Evolutionary conservation across 768 basidiomycete genomes (phyloP).

Genomic region (Sistotremastrum niveocremeum): DNA sequence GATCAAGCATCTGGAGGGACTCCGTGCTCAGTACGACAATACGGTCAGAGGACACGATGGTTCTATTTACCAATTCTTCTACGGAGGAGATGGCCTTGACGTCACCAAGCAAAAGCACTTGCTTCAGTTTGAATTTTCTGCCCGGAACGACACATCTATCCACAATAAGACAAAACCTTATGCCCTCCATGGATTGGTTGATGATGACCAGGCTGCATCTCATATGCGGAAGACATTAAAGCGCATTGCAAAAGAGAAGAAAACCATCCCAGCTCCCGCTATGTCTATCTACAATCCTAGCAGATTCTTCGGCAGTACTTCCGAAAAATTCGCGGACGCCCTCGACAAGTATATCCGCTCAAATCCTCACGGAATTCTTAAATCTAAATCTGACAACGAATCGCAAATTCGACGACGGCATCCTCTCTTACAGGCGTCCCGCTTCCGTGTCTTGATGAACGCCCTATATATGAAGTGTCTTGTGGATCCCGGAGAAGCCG

Average conservation of each 20-base stretch:
- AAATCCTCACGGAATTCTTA: slow-evolving; percentile 47
- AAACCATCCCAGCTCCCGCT: slow-evolving; percentile 54
- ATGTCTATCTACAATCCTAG: slow-evolving; percentile 68
- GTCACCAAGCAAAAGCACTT: slow-evolving; percentile 97
- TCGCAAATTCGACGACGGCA: slow-evolving; percentile 29
- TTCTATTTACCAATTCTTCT: slow-evolving; percentile 89
- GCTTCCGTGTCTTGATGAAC: slow-evolving; percentile 78
- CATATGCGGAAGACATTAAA: slow-evolving; percentile 91
- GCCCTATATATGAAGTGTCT: slow-evolving; percentile 87
- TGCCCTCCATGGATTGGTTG: slow-evolving; percentile 40
- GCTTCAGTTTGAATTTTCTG: slow-evolving; percentile 85
- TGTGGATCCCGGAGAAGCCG: slow-evolving; percentile 97
- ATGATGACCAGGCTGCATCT: slow-evolving; percentile 49
- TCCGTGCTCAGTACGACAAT: slow-evolving; percentile 94
- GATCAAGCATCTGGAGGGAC: slow-evolving; percentile 96
- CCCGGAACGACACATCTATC: slow-evolving; percentile 70
- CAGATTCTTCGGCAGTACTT: slow-evolving; percentile 76
- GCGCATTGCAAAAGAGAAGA: slow-evolving; percentile 32
- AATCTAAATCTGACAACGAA: slow-evolving; percentile 24
- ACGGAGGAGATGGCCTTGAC: slow-evolving; percentile 93
- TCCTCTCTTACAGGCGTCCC: slow-evolving; percentile 30
- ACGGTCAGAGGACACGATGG: slow-evolving; percentile 93
- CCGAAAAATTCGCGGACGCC: slow-evolving; percentile 77
- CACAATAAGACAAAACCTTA: slow-evolving; percentile 57
- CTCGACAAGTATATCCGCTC: slow-evolving; percentile 66